Conservation (phyloP, 73 alveolate genomes). For the Paramecium tetraurelia region DNA sequence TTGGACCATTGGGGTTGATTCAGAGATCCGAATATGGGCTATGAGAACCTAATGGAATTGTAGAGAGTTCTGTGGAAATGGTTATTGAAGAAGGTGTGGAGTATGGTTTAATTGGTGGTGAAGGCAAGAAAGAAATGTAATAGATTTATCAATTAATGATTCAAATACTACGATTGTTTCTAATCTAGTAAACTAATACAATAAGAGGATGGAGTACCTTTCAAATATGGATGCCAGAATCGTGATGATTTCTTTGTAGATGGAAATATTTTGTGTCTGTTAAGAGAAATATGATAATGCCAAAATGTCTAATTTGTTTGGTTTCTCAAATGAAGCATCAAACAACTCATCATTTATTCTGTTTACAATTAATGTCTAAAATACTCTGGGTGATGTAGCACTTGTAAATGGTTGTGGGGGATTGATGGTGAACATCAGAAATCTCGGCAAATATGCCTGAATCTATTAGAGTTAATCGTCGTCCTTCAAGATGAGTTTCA, state of each 20-base stretch:
- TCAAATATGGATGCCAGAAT: background rate
- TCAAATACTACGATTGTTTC: background rate
- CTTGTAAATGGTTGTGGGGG: background rate
- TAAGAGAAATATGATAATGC: background rate
- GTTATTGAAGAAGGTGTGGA: background rate
- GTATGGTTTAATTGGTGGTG: background rate
- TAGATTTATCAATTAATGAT: background rate
- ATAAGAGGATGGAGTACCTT: background rate
- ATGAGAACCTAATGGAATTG: background rate
- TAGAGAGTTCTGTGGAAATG: conserved; percentile 17
- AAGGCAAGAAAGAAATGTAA: background rate
- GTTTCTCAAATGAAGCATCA: background rate
- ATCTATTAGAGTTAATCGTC: background rate
- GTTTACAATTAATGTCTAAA: background rate
- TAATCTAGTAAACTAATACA: background rate
- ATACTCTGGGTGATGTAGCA: background rate
- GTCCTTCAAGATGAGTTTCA: background rate
- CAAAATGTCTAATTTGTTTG: background rate
- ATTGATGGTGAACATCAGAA: background rate
- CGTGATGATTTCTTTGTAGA: background rate
- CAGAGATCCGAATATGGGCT: background rate
- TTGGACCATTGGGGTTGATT: conserved; percentile 5
- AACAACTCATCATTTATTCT: background rate
- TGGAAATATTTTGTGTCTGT: background rate
- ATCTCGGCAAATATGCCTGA: background rate